Base-by-base conservation (phyloP, 352 stramenopile species). In the Aphanomyces stellatus region DNA sequence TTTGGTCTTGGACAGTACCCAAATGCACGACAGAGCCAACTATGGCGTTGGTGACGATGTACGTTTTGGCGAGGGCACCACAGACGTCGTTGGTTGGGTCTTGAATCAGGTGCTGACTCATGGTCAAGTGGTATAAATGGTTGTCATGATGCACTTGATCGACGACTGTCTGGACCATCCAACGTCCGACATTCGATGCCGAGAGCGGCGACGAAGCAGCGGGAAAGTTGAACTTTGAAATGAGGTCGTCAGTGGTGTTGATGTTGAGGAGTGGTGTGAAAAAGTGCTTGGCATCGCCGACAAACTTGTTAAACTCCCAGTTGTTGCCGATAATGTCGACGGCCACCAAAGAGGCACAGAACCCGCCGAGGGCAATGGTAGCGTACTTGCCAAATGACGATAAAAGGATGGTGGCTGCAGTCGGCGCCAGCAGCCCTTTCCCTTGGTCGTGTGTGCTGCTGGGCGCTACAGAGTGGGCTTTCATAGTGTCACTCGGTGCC, bases 271-370 rank as follows among this genome's bases (percentile, higher is more conserved):
- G 15, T 11, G 57, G 57, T 11, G 41, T 53, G 11, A 13, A 34
- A 53, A 65, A 55, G 31, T 65, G 57, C n/a, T 55, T 53, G 19
- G 57, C 57, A 31, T 65, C 30, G 25, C 57, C 57, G 4, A 25
- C 31, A 3, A 51, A 65, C 8, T 65, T 27, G 57, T 55, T 51
- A n/a, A 65, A 28, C 7, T 41, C 41, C 57, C 57, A 65, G 31
- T 65, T 65, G 57, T 65, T 65, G 13, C n/a, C 31, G 57, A 55
- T 31, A 8, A 41, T 30, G 30, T 65, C 57, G 15, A 40, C 33
- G 24, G 57, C 34, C 15, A 65, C 22, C 17, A 65, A 4, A 1
- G 11, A 53, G 28, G 25, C 22, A 19, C 19, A 22, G 25, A 53
- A 53, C 46, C 7, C 46, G 25, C 25, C 25, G 17, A 53, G 19